phyloP scores from a whole-genome alignment of 768 basidiomycete species.

The Pleurotus citrinopileatus region DNA sequence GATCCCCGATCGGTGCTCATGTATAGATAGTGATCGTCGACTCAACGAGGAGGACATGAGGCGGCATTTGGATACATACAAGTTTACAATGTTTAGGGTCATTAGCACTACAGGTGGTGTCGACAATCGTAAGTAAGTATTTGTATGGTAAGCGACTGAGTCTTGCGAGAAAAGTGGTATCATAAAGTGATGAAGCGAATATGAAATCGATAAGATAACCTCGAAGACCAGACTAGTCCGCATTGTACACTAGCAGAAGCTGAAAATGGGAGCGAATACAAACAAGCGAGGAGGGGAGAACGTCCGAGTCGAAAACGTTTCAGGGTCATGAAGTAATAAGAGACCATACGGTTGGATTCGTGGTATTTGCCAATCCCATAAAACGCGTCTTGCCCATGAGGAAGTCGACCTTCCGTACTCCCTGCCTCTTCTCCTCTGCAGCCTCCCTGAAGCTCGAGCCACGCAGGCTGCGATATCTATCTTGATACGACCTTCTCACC shows the following conservation, averaged over 20 bases:
- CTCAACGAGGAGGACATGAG: too few species aligned
- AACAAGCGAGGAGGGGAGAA: background rate
- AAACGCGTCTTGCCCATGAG: constrained; percentile 37
- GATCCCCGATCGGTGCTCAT: too few species aligned
- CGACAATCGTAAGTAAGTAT: too few species aligned
- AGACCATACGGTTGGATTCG: constrained; percentile 15
- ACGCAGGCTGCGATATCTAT: constrained; percentile 33
- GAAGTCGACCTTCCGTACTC: constrained; percentile 51
- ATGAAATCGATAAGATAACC: background rate
- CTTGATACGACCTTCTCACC: constrained; percentile 40
- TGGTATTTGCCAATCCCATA: constrained; percentile 31
- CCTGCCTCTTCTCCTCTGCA: constrained; percentile 32
- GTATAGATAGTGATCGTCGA: too few species aligned
- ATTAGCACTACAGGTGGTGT: too few species aligned
- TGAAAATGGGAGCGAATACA: background rate
- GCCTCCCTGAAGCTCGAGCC: constrained; percentile 24
- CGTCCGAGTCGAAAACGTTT: background rate
- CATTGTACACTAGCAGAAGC: too few species aligned
- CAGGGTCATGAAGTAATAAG: background rate
- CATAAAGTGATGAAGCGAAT: too few species aligned
- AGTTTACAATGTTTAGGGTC: too few species aligned
- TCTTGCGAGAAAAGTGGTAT: too few species aligned
- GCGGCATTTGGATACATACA: too few species aligned
- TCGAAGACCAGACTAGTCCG: too few species aligned
- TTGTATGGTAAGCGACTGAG: too few species aligned